Evolutionary conservation across 805 yeast species (phyloP), one percentile per base, ranked within the genome.

Genomic region (Tetrapisispora namnaoensis): DNA sequence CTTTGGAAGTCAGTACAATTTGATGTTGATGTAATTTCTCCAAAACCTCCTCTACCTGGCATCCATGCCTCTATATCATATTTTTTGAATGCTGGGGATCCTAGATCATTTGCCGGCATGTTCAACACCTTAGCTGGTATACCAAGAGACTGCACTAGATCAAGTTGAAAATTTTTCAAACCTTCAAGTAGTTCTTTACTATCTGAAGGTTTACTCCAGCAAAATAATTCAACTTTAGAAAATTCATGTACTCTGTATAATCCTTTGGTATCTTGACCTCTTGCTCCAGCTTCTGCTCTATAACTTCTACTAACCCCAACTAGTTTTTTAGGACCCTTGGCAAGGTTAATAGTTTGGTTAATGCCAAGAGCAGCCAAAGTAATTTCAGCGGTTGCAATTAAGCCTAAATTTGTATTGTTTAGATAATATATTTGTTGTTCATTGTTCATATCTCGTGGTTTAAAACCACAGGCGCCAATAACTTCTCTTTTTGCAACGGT

Each of bases 21-120:
- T 2, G 97, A 89, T 1, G 95, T 76, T 28, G 96, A 86, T 1
- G 95, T 81, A 32, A 93, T 73, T 63, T 93, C 99, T 4, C 99
- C 99, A 87, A 95, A 91, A 1, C 70, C 64, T 1, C 87, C 90
- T 57, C 96, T 77, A 2, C 98, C 97, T 0, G 98, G 98, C 98
- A 93, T 91, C 89, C 95, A 87, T 0, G 90, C 96, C 67, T 93
- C 99, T 49, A 90, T 86, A 58, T 93, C 99, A 62, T 81, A 87
- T 63, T 93, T 93, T 60, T 85, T 82, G 66, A 75, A 79, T 0
- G 98, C 98, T 1, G 99, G 96, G 0, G 95, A 83, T 0, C 99
- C 99, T 46, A 93, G 69, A 62, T 93, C 99, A 53, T 84, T 79
- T 24, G 83, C 80, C 0, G 97, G 97, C 89, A 93, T 88, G 52